Evolutionary conservation across 2,329 filamentous ascomycete genomes (phyloP).

Genomic region (Pleomassaria siparia): DNA sequence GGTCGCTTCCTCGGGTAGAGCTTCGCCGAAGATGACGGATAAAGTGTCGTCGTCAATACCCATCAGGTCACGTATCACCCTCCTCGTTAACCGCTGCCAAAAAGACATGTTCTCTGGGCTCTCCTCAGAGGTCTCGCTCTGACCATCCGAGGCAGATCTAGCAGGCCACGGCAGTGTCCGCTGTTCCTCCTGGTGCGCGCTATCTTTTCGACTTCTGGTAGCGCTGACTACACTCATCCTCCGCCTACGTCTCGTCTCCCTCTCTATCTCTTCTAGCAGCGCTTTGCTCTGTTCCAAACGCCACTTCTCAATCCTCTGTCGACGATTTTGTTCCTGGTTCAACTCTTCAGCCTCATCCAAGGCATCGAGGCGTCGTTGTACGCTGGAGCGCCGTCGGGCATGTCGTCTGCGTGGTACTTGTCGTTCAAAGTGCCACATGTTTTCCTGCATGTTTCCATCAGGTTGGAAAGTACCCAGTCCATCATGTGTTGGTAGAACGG

Average conservation of each 20-base stretch:
- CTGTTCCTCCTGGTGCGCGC: slow-evolving; percentile 14
- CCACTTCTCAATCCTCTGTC: slow-evolving; percentile 87
- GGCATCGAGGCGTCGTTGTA: slow-evolving; percentile 59
- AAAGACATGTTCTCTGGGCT: slow-evolving; percentile 64
- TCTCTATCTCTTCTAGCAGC: slow-evolving; percentile 84
- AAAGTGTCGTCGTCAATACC: slow-evolving; percentile 86
- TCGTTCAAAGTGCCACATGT: slow-evolving; percentile 85
- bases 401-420: slow-evolving; percentile 69
- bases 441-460: slow-evolving; percentile 71
- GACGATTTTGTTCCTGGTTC: slow-evolving; percentile 69
- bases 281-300: slow-evolving; percentile 85
- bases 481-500: slow-evolving; percentile 88
- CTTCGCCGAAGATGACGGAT: slow-evolving; percentile 83
- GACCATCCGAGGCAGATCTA: slow-evolving; percentile 26
- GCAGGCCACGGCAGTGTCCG: slow-evolving; percentile 12
- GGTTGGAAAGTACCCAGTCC: slow-evolving; percentile 82
- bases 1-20: slow-evolving; percentile 56
- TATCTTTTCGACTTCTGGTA: slow-evolving; percentile 34
- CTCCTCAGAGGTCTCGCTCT: slow-evolving; percentile 42
- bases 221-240: slow-evolving; percentile 62
- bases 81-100: slow-evolving; percentile 79
- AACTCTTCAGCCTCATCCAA: slow-evolving; percentile 54
- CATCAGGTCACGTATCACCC: slow-evolving; percentile 84
- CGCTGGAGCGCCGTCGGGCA: slow-evolving; percentile 56
- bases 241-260: slow-evolving; percentile 71